Base-by-base conservation (phyloP, 306 rosid species). In the Crataegus laevigata region DNA sequence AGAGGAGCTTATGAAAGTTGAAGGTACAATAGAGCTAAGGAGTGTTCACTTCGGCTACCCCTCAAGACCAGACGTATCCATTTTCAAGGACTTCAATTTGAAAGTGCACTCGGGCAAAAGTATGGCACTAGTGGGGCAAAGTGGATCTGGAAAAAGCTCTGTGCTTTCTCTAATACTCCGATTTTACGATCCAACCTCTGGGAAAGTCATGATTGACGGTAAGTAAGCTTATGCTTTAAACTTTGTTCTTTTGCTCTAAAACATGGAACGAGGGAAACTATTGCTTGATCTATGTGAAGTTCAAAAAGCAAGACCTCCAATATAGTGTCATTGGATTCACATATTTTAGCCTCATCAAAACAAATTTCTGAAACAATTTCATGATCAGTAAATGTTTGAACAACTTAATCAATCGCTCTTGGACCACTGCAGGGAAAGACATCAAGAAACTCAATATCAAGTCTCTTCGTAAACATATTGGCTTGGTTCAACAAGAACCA, bases 71-170 rank as follows among this genome's bases (percentile, higher is more conserved):
- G 92, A 94, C 51, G 93, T 86, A 14, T 72, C 85, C 72, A 91
- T 94, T 78, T 94, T 91, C 81, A 87, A 80, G 85, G 97, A 91
- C 80, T 94, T 94, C 82, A 91, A 83, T 74, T 84, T 94, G 9
- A 85, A 71, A 81, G 93, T 94, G 68, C 88, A 85, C 51, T 78
- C 92, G 28, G 96, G 97, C 25, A 89, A 84, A 75, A 89, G 93
- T 80, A 73, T 91, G 77, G 98, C 98, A 26, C 78, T 94, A 34
- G 97, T 90, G 51, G 97, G 98, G 38, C 98, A 91, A 84, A 94
- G 98, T 75, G 98, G 98, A 28, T 91, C 98, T 22, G 98, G 98
- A n/a, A 94, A 94, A 89, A 94, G 98, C 93, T 94, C 98, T 36
- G 91, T 94, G 73, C 82, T 91, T 69, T 86, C 97, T 69, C 87